Percentiles rank a stretch among this genome's conserved stretches.
phyloP scores from a whole-genome alignment of 116 monocot genomes.

The Trichopus zeylanicus region DNA sequence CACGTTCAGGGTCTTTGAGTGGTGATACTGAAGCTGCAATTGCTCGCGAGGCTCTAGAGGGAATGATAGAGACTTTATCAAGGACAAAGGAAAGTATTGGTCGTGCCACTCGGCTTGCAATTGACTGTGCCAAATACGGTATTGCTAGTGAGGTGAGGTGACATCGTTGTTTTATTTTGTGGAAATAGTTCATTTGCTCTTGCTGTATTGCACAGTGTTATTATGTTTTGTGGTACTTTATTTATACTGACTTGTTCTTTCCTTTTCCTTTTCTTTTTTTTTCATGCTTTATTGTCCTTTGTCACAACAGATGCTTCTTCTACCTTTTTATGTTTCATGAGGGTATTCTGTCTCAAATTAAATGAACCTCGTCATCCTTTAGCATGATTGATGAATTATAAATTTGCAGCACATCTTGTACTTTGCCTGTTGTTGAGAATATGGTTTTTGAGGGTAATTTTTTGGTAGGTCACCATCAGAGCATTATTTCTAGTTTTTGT shows the following conservation, averaged over 20 bases:
- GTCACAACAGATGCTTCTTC: background rate
- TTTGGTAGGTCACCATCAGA: too few species aligned
- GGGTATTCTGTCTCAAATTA: too few species aligned
- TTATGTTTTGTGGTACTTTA: background rate
- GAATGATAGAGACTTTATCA: constrained; percentile 93
- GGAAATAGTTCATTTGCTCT: background rate
- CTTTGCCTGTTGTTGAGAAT: too few species aligned
- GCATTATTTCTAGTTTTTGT: too few species aligned
- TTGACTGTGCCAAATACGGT: constrained; percentile 95
- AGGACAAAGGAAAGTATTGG: constrained; percentile 95
- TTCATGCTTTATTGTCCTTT: background rate
- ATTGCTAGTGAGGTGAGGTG: constrained; percentile 72
- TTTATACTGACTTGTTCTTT: constrained; percentile 15
- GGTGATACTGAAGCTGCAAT: constrained; percentile 73
- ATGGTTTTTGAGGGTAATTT: too few species aligned
- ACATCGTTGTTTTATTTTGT: background rate
- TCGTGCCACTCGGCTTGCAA: constrained; percentile 89
- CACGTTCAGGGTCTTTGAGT: constrained; percentile 41
- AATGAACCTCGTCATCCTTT: too few species aligned
- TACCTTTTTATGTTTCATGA: background rate
- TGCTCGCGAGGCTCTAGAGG: constrained; percentile 93
- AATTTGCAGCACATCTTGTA: too few species aligned
- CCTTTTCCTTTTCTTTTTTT: background rate
- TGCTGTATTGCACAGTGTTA: background rate
- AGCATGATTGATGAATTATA: too few species aligned